phyloP scores from a whole-genome alignment of 257 asterid genomes.

The Solanum piurae region DNA sequence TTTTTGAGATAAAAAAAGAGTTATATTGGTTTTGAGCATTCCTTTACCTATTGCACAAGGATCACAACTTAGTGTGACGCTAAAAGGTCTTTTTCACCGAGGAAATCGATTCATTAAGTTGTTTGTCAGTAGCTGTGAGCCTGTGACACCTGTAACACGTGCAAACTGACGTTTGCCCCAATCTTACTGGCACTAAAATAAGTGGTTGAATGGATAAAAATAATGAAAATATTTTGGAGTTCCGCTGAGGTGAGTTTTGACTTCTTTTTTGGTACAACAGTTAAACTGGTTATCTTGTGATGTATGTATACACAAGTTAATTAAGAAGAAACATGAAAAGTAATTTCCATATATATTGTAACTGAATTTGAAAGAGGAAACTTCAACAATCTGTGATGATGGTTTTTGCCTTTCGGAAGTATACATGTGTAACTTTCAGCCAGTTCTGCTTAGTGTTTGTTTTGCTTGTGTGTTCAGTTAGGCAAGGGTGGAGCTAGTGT shows the following conservation, averaged over 20 bases:
- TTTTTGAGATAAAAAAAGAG: not conserved
- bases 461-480: not conserved
- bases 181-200: not conserved
- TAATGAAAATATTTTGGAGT: not conserved
- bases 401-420: not conserved
- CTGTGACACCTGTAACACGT: not conserved
- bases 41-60: not conserved
- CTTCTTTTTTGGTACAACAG: not conserved
- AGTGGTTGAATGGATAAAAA: not conserved
- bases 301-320: not conserved
- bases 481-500: not conserved
- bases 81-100: not conserved
- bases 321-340: not conserved
- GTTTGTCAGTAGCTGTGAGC: not conserved
- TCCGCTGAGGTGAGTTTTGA: not conserved
- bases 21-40: not conserved
- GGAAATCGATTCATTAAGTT: not conserved
- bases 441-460: not conserved
- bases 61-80: not conserved
- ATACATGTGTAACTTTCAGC: not conserved
- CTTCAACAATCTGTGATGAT: not conserved
- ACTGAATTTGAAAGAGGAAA: not conserved
- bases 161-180: not conserved
- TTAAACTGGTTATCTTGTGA: not conserved
- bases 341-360: not conserved